Evolutionary conservation across 805 yeast species (phyloP).

Genomic region (Alloascoidea hylecoeti): DNA sequence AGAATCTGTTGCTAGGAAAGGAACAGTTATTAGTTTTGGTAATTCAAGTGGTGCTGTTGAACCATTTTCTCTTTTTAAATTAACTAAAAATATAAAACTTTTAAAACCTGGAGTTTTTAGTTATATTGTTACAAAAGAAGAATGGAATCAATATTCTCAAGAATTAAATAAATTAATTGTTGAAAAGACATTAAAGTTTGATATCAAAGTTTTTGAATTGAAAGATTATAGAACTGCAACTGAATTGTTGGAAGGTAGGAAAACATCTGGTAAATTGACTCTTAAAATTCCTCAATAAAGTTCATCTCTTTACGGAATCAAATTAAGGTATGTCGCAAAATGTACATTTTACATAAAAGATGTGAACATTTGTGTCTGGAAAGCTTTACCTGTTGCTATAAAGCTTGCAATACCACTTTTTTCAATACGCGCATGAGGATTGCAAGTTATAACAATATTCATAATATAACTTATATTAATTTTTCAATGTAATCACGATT

Average conservation of each 20-base stretch:
- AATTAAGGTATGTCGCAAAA: no score
- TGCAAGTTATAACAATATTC: no score
- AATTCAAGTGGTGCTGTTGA: conserved; percentile 79
- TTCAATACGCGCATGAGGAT: no score
- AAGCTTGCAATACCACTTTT: no score
- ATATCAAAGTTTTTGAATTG: conserved; percentile 17
- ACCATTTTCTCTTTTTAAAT: conserved; percentile 36
- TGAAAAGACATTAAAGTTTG: conserved; percentile 24
- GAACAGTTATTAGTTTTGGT: conserved; percentile 67
- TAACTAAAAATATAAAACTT: conserved; percentile 51
- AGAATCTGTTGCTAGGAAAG: conserved; percentile 48
- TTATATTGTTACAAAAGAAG: conserved; percentile 33
- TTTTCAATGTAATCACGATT: no score
- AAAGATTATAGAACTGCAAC: conserved; percentile 48
- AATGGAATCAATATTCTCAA: conserved; percentile 33
- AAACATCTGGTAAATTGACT: conserved; percentile 37
- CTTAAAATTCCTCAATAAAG: conserved; percentile 4
- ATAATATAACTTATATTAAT: no score
- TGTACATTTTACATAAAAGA: no score
- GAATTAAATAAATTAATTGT: conserved; percentile 23
- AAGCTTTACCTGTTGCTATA: no score
- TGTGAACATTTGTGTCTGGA: no score
- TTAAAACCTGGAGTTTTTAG: conserved; percentile 38
- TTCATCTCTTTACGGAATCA: no score
- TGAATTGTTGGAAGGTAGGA: conserved; percentile 42